Base-by-base conservation (phyloP, 768 basidiomycete species). In the Thelephora aurantiotincta region DNA sequence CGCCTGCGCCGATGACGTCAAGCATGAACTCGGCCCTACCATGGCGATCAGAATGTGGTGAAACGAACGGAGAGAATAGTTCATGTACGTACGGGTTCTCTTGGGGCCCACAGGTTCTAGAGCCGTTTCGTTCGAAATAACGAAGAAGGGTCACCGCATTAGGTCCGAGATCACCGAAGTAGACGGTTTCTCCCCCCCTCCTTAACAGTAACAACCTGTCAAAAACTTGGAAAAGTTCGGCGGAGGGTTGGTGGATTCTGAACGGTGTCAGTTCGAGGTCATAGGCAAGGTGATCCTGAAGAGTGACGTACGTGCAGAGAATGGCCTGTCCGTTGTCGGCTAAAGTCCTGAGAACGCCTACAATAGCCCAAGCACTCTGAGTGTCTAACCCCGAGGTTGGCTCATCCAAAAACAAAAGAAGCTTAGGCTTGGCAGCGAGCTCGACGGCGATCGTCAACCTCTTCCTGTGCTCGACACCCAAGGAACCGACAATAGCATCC, bases 371-470 rank as follows among this genome's bases (percentile, higher is more conserved):
- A 2, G 88, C 87, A 47, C 80, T 83, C 61, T 89, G 86, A 2
- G 86, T 88, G 59, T 90, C 87, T 13, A 92, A 68, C 33, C 89
- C 88, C 20, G 85, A 65, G 0, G 90, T 93, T 0, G 91, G 91
- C 60, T 93, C 89, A 57, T 92, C 90, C 33, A 90, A 64, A 69
- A 93, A 92, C 14, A 93, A 70, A 0, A 94, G 68, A 0, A 91
- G 66, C 59, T 77, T 76, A 1, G 88, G 90, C 60, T 89, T 91
- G 5, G 88, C 85, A 43, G 87, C 88, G 11, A 93, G 68, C 59
- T 91, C 88, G 33, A 91, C 88, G 20, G 75, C 89, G 50, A 92
- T 92, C 0, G 88, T 92, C 0, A 85, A 78, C 6, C 88, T 72
- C 64, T 91, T 93, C 44, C 77, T 71, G 51, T 81, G 75, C 53